A percentile compares a stretch with the other conserved stretches of the same genome.
These are phyloP conservation scores for Claviceps lovelessii DNA, from an alignment of 2,329 filamentous ascomycete species.

Conservation along the genomic window DNA sequence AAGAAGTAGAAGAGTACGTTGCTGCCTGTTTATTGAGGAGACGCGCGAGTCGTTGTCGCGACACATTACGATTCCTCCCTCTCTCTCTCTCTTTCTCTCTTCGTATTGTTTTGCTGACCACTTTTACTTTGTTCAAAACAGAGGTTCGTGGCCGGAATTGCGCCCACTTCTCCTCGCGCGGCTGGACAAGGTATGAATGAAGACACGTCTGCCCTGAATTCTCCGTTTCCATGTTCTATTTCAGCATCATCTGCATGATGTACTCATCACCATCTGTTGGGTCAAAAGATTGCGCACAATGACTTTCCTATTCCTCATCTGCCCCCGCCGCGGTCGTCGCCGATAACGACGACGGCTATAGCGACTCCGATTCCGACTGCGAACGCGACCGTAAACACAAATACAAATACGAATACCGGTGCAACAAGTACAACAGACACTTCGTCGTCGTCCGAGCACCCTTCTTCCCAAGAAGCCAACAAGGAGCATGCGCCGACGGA, in stretches of 20 bases:
- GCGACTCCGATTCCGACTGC: neutral
- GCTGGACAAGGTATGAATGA: constrained; percentile 42
- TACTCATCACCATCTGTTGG: neutral
- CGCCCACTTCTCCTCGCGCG: constrained; percentile 50
- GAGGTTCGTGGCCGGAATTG: constrained; percentile 54
- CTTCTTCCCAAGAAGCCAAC: constrained; percentile 43
- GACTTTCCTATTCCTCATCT: constrained; percentile 60
- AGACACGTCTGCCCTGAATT: neutral
- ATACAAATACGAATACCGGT: neutral
- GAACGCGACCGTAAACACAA: neutral
- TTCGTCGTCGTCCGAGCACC: constrained; percentile 16
- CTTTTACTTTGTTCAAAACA: constrained; percentile 26
- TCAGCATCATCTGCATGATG: no score
- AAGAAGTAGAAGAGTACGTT: constrained; percentile 41
- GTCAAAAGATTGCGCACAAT: constrained; percentile 52
- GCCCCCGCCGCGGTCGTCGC: constrained; percentile 28
- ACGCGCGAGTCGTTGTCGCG: neutral
- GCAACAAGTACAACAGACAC: constrained; percentile 11
- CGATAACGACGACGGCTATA: constrained; percentile 1
- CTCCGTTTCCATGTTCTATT: neutral
- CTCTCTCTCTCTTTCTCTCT: no score
- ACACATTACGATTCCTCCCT: neutral
- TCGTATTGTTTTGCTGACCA: constrained; percentile 17
- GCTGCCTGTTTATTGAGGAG: neutral
- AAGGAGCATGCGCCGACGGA: constrained; percentile 51